Conservation (phyloP, 148 eudicot species). For the Rhododendron williamsianum region DNA sequence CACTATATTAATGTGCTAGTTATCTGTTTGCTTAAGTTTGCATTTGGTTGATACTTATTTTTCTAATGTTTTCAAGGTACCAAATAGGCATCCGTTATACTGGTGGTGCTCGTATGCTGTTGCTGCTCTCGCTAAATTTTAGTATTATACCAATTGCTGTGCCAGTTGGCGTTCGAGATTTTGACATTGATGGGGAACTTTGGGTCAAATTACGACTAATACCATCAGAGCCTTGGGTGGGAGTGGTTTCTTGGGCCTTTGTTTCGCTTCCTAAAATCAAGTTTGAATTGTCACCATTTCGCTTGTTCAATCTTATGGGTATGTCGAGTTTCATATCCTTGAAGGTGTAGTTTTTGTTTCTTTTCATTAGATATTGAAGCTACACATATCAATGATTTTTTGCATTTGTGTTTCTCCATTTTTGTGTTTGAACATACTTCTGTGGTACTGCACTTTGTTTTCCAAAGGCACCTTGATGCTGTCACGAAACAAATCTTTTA, state of each 20-base stretch:
- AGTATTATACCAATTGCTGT: slow-evolving; percentile 74
- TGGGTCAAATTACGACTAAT: slow-evolving; percentile 87
- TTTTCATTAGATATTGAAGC: background rate
- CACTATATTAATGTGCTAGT: slow-evolving; percentile 37
- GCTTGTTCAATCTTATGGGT: slow-evolving; percentile 95
- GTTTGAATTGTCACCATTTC: slow-evolving; percentile 83
- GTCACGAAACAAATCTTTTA: background rate
- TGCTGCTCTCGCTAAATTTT: slow-evolving; percentile 76
- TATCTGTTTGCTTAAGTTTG: background rate
- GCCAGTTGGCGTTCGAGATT: slow-evolving; percentile 90
- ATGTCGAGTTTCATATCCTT: slow-evolving; percentile 17
- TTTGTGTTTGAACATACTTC: background rate
- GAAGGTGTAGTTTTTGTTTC: background rate
- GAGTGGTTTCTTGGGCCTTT: slow-evolving; percentile 95
- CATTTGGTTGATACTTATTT: background rate
- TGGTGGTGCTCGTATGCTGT: slow-evolving; percentile 95
- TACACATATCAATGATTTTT: background rate
- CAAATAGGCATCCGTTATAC: slow-evolving; percentile 97
- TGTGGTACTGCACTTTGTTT: background rate
- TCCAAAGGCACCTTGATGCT: background rate
- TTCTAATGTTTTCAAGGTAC: slow-evolving; percentile 47
- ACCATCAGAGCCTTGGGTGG: slow-evolving; percentile 93
- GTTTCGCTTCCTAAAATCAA: slow-evolving; percentile 94
- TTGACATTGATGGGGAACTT: slow-evolving; percentile 98
- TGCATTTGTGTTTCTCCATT: background rate